Percentiles rank a stretch among this genome's conserved stretches.
Conservation (phyloP, 768 basidiomycete genomes). For the Erythrobasidium yunnanense region DNA sequence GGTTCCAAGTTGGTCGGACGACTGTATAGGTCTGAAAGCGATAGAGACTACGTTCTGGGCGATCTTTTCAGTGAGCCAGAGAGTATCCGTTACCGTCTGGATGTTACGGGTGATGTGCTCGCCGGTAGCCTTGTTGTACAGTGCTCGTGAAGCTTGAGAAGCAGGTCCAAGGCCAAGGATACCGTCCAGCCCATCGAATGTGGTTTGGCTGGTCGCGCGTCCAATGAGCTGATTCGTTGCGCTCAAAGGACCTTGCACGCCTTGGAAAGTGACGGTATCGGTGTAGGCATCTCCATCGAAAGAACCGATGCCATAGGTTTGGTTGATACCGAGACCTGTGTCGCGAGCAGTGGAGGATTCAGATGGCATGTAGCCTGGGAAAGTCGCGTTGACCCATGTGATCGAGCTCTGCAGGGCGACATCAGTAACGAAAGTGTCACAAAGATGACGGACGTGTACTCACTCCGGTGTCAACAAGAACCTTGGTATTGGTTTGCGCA, state of each 20-base stretch:
- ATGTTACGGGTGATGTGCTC: not conserved
- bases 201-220: not conserved
- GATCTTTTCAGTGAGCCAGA: not conserved
- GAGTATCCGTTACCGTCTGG: constrained; percentile 13
- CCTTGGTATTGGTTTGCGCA: not conserved
- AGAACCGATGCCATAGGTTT: constrained; percentile 8
- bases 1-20: not conserved
- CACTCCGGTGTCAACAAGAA: constrained; percentile 21
- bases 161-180: not conserved
- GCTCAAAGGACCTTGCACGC: not conserved
- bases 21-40: not conserved
- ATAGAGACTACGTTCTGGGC: not conserved
- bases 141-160: not conserved
- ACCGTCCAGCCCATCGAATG: constrained; percentile 15
- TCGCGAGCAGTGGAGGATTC: not conserved
- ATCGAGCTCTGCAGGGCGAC: constrained; percentile 1
- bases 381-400: constrained; percentile 16
- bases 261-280: constrained; percentile 3
- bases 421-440: not conserved
- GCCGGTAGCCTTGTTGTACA: not conserved
- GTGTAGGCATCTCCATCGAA: constrained; percentile 2
- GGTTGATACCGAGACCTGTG: not conserved
- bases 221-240: constrained; percentile 12
- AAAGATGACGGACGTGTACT: not conserved
- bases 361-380: not conserved